Evolutionary conservation across 1,284 basidiomycete species (phyloP).

Genomic region (Ustilago shanxiensis): DNA sequence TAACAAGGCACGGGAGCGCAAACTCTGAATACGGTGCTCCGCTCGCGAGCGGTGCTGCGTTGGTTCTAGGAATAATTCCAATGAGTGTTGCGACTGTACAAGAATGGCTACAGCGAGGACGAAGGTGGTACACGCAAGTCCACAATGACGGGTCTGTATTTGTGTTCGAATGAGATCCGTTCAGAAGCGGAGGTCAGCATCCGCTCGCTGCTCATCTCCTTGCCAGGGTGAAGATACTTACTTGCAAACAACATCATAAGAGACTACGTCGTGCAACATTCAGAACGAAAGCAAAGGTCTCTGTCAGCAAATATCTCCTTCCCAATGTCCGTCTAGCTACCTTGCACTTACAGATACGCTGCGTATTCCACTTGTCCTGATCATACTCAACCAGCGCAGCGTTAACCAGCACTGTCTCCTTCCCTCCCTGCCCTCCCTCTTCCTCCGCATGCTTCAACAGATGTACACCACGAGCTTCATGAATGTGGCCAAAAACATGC

Average conservation of each 20-base stretch:
- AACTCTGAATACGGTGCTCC: too few species aligned
- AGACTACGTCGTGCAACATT: slow-evolving; percentile 12
- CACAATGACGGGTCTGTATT: slow-evolving; percentile 34
- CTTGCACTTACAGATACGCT: slow-evolving; percentile 20
- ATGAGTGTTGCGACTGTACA: too few species aligned
- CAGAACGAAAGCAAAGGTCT: too few species aligned
- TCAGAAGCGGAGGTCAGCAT: slow-evolving; percentile 5
- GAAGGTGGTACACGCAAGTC: slow-evolving; percentile 25
- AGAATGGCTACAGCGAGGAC: background rate
- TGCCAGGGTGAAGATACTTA: slow-evolving; percentile 6
- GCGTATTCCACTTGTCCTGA: slow-evolving; percentile 20
- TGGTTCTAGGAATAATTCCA: too few species aligned
- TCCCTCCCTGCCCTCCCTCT: slow-evolving; percentile 5
- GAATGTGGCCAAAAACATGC: slow-evolving; percentile 56
- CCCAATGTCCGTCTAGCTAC: background rate
- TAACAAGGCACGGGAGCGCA: too few species aligned
- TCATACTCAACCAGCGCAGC: slow-evolving; percentile 56
- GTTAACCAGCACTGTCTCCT: slow-evolving; percentile 48
- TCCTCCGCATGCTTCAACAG: slow-evolving; percentile 5
- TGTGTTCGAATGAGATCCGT: background rate
- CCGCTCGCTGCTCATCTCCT: background rate
- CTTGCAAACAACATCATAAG: slow-evolving; percentile 39
- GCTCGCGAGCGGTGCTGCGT: too few species aligned
- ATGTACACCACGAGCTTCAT: slow-evolving; percentile 44
- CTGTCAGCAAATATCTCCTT: background rate